phyloP scores from a whole-genome alignment of 306 rosid species.

The Ormosia emarginata region DNA sequence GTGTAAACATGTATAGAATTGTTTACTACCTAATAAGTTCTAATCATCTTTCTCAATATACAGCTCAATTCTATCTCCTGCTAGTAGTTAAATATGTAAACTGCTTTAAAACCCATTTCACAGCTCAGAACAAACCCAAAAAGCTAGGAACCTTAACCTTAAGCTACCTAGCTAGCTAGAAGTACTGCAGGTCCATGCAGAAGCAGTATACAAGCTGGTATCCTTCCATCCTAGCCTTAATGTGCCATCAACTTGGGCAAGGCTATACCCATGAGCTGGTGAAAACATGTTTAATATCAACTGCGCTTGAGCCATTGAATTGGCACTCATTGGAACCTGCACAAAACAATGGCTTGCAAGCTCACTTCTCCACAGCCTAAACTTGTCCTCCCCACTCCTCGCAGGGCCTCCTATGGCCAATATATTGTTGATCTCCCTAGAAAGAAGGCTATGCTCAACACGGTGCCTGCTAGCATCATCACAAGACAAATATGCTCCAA shows the following conservation, averaged over 20 bases:
- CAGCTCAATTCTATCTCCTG: conserved; percentile 5
- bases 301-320: conserved; percentile 85
- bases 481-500: conserved; percentile 48
- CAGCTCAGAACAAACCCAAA: neutral
- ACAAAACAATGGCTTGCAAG: conserved; percentile 43
- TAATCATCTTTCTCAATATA: conserved; percentile 8
- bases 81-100: neutral
- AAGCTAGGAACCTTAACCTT: neutral
- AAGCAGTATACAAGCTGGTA: conserved; percentile 80
- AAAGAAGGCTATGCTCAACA: conserved; percentile 56
- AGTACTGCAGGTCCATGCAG: conserved; percentile 73
- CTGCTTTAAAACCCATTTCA: neutral
- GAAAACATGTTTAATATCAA: conserved; percentile 76
- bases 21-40: neutral
- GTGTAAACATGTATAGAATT: neutral
- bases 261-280: conserved; percentile 56
- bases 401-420: conserved; percentile 82
- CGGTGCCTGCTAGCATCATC: conserved; percentile 57
- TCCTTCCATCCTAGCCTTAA: conserved; percentile 85
- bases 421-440: conserved; percentile 68
- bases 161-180: conserved; percentile 19
- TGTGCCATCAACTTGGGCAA: conserved; percentile 73
- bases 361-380: conserved; percentile 70
- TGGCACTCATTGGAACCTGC: conserved; percentile 70
- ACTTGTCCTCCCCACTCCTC: conserved; percentile 81